Evolutionary conservation across 2,329 filamentous ascomycete species (phyloP), one percentile per base, ranked within the genome.

Genomic region (Diplodia scrobiculata): DNA sequence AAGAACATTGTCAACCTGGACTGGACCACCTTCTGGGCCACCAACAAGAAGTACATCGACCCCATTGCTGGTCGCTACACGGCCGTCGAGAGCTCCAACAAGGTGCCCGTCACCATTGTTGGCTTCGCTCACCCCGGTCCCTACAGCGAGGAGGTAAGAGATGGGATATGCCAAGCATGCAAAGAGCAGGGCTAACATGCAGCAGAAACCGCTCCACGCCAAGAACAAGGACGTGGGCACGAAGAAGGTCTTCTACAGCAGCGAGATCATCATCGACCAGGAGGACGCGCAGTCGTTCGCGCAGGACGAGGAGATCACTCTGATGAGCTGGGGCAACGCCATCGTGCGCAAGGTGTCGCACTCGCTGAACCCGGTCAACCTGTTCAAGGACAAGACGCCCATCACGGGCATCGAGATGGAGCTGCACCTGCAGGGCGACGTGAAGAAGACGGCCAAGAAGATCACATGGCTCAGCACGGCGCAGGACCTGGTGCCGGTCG

Each of bases 251-350:
- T 84, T 87, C 29, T 96, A 89, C 77, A 91, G 90, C 74, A 84
- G 85, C 66, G 84, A 88, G 68, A 83, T 97, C 70, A 82, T 95
- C 68, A 81, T 98, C 63, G 94, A 97, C 75, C 94, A 97, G 79
- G 90, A 84, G 53, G 94, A 98, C 73, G 91, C 89, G 68, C 89
- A 89, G 76, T 85, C 85, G 29, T 96, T 97, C 80, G 89, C 87
- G 72, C 84, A 89, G 68, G 88, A 89, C 74, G 94, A 98, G 81
- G 93, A 97, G 78, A 91, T 98, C 73, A 97, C 94, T 0, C 84
- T 97, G 50, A 97, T 97, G 94, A 90, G 90, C 77, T 98, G 94
- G 94, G 95, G 94, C 72, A 96, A 96, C 73, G 91, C 90, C 13
- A 86, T 92, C 70, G 90, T 95, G 27, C 86, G 88, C 65, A 86